phyloP scores from a whole-genome alignment of 306 rosid species.

The Prunus kanzakura region DNA sequence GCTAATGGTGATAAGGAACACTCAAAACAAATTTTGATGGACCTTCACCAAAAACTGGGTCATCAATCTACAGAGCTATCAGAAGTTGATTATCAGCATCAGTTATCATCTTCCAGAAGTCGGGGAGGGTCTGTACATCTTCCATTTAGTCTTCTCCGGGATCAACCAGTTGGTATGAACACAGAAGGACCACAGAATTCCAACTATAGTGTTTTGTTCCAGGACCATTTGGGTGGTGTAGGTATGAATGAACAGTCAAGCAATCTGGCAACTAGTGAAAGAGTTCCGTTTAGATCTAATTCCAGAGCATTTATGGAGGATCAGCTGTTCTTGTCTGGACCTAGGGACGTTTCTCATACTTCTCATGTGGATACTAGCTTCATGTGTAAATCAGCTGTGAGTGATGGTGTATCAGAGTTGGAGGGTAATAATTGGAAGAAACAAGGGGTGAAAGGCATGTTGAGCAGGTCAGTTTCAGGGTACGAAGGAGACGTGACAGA shows the following conservation, averaged over 20 bases:
- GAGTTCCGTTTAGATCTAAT: slow-evolving; percentile 42
- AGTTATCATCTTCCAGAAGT: slow-evolving; percentile 42
- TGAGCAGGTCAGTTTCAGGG: slow-evolving; percentile 39
- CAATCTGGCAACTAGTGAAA: slow-evolving; percentile 39
- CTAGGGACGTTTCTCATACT: slow-evolving; percentile 39
- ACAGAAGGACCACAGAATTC: slow-evolving; percentile 36
- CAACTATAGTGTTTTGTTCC: slow-evolving; percentile 42
- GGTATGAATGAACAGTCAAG: slow-evolving; percentile 41
- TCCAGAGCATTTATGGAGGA: slow-evolving; percentile 48
- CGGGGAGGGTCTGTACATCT: slow-evolving; percentile 39
- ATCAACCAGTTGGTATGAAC: slow-evolving; percentile 41
- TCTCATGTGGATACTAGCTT: slow-evolving; percentile 24
- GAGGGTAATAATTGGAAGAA: slow-evolving; percentile 43
- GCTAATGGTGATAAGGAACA: slow-evolving; percentile 41
- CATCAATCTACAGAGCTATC: slow-evolving; percentile 38
- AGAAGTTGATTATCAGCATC: slow-evolving; percentile 44
- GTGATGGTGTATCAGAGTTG: slow-evolving; percentile 40
- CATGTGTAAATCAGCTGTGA: too few species aligned
- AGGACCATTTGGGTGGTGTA: slow-evolving; percentile 39
- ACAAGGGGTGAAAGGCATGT: slow-evolving; percentile 37
- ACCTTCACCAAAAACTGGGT: slow-evolving; percentile 47
- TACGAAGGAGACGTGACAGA: slow-evolving; percentile 37
- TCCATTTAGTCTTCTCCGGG: slow-evolving; percentile 50
- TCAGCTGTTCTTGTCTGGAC: slow-evolving; percentile 30
- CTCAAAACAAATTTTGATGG: slow-evolving; percentile 42